Evolutionary conservation across 1,284 basidiomycete genomes (phyloP), one percentile per base, ranked within the genome.

Genomic region (Abortiporus biennis): DNA sequence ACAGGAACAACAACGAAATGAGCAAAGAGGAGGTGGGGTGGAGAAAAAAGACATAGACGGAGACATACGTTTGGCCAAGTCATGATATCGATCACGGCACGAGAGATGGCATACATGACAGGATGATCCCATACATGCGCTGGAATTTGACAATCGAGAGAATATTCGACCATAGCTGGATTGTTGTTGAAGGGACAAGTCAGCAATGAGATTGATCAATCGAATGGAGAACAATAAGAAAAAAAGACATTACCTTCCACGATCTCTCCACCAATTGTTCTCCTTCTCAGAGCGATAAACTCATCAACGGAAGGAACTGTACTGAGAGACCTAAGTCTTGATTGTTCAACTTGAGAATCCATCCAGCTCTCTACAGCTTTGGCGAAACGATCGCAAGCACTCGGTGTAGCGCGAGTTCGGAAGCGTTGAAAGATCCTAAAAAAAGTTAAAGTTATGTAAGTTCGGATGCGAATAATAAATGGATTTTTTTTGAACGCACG

Each of bases 61-160:
- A 20, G 2, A 56, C 68, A 13, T 38, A 72, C 70, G 43, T 72
- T 72, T n/a, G 71, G 68, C 69, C 72, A 72, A 1, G 70, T 70
- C 62, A 72, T 69, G 19, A 74, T 63, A 47, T 74, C 70, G 15
- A 54, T 65, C 1, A 67, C 67, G n/a, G 67, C 71, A 15, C 69
- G 59, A 22, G 69, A 70, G 63, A 74, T 67, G 12, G 55, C 63
- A 38, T 54, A 49, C 2, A 72, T 53, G 20, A 64, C 55, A 0
- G 70, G 66, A 46, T 64, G 56, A 25, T 66, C 57, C 50, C 70
- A 70, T 3, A 72, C 65, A 30, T 62, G 52, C 24, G 68, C 65
- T 3, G 72, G 72, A 29, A 74, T 57, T 41, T 71, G 60, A 29
- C 73, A 38, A 45, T 67, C 67, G 3, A 72, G 55, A 5, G 66